phyloP scores from a whole-genome alignment of 352 stramenopile genomes.

The Phytophthora niederhauseri region DNA sequence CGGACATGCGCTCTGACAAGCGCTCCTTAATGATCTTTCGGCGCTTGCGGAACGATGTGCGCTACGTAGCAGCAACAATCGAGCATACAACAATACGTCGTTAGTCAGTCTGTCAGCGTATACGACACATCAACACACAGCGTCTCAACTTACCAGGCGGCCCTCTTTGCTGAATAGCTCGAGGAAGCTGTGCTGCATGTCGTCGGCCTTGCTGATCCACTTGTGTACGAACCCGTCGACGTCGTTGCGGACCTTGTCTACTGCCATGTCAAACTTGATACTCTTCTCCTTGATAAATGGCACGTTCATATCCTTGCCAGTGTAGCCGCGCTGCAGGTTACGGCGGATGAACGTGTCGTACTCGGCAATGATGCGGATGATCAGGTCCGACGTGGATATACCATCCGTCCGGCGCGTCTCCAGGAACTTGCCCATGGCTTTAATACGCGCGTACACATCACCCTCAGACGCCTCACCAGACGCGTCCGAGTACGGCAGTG shows the following conservation, averaged over 20 bases:
- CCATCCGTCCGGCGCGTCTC: conserved; percentile 87
- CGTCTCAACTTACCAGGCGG: conserved; percentile 52
- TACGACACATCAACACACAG: not conserved
- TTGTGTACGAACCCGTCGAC: conserved; percentile 82
- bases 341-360: conserved; percentile 93
- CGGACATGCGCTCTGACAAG: conserved; percentile 69
- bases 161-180: conserved; percentile 84
- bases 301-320: conserved; percentile 94
- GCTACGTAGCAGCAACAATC: conserved; percentile 36
- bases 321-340: conserved; percentile 89
- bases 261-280: conserved; percentile 89
- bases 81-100: conserved; percentile 1
- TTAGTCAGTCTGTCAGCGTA: not conserved
- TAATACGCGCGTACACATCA: conserved; percentile 89
- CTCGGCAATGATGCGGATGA: conserved; percentile 91
- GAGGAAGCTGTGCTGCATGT: conserved; percentile 80
- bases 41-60: conserved; percentile 77
- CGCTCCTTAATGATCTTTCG: conserved; percentile 85
- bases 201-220: conserved; percentile 77
- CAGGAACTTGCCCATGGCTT: conserved; percentile 87
- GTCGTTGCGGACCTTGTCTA: conserved; percentile 85
- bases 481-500: conserved; percentile 82
- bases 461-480: conserved; percentile 74
- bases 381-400: conserved; percentile 91
- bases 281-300: conserved; percentile 88